Percentiles rank a stretch among this genome's conserved stretches.
Conservation (phyloP, 2,329 filamentous ascomycete genomes). For the Fusarium torreyae region DNA sequence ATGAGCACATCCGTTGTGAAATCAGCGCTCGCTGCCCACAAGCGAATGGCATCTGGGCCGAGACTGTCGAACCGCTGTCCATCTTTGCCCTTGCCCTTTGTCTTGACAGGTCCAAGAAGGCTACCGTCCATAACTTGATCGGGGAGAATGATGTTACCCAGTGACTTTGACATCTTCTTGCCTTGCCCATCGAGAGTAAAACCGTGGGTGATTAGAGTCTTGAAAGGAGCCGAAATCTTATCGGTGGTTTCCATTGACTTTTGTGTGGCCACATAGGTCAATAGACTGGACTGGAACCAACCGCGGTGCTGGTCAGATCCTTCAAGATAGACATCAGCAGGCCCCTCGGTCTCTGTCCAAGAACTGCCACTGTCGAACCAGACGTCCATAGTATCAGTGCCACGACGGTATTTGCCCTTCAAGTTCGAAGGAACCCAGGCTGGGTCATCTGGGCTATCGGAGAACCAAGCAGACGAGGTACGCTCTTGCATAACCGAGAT, state of each 20-base stretch:
- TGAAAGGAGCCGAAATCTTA: constrained; percentile 76
- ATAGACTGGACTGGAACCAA: constrained; percentile 97
- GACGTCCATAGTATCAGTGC: constrained; percentile 97
- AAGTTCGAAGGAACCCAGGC: constrained; percentile 82
- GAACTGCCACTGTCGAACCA: constrained; percentile 99
- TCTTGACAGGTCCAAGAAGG: constrained; percentile 78
- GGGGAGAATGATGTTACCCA: constrained; percentile 89
- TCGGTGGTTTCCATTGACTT: constrained; percentile 52
- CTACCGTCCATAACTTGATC: constrained; percentile 88
- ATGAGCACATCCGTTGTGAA: constrained; percentile 91
- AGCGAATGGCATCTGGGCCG: constrained; percentile 86
- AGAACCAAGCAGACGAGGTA: constrained; percentile 96
- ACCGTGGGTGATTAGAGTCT: constrained; percentile 92
- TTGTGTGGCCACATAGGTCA: constrained; percentile 84
- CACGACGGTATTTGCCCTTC: constrained; percentile 75
- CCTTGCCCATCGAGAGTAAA: constrained; percentile 91
- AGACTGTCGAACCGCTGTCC: constrained; percentile 74
- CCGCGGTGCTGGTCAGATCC: constrained; percentile 96
- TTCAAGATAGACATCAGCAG: constrained; percentile 91
- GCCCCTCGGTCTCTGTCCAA: constrained; percentile 76
- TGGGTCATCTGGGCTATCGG: constrained; percentile 80
- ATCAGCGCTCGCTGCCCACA: constrained; percentile 94
- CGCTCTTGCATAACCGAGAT: constrained; percentile 82
- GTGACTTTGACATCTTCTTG: constrained; percentile 99
- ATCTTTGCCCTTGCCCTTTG: constrained; percentile 65